Evolutionary conservation across 2,329 filamentous ascomycete genomes (phyloP), one percentile per base, ranked within the genome.

Genomic region (Fusarium armeniacum): DNA sequence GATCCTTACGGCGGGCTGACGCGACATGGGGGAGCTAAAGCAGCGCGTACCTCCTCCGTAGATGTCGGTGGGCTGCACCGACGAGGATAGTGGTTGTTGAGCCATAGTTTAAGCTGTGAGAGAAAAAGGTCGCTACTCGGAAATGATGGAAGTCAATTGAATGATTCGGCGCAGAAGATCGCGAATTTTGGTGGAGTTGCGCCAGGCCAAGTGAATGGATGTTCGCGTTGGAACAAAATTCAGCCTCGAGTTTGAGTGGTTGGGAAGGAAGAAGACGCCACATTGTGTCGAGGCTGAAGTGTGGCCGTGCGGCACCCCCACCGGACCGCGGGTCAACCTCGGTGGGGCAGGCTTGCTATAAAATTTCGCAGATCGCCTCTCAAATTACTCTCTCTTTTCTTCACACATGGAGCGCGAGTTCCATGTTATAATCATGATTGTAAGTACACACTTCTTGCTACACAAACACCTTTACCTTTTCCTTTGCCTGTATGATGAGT

Each of bases 1-100:
- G 52, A 57, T 54, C 52, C 52, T 65, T 41, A 58, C 36, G 30
- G 46, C 53, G 58, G 51, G 43, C 46, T 64, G 47, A 71, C 64
- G 69, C 65, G 69, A 64, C 46, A 54, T 62, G 58, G 59, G 59
- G 65, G 62, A 71, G 47, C 56, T 70, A 57, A 52, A 67, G 55
- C 62, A 64, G 57, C 61, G 61, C 77, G 71, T 78, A 89, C 87
- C 87, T 86, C 87, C 87, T 72, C 87, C 87, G 70, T 90, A 90
- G 64, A 89, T 84, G 76, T 90, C 87, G 60, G 86, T 89, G 67
- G 87, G 87, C 79, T 86, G 86, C 68, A 83, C 82, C 76, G 86
- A 82, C 74, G 86, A 84, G 46, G 83, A 83, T 70, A 89, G 76
- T 62, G 85, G 84, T 79, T 88, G 86, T 69, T 85, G 82, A 63